A percentile compares a stretch with the other conserved stretches of the same genome.
These are phyloP conservation scores for Neurospora sp. DNA, from an alignment of 495 filamentous ascomycete genomes.

Conservation along the genomic window DNA sequence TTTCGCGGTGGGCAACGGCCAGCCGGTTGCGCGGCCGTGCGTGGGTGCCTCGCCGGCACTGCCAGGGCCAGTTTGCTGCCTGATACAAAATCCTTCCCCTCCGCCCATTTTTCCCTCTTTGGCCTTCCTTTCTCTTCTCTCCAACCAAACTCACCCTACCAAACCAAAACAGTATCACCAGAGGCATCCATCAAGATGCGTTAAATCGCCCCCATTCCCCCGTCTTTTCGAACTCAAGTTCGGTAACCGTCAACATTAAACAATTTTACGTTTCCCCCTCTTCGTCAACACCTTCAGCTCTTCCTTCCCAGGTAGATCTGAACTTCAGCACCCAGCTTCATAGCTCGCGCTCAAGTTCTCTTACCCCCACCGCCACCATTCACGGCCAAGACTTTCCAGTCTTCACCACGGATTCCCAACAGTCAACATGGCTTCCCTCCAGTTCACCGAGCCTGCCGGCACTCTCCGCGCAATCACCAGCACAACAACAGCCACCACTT, in stretches of 20 bases:
- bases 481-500: conserved; percentile 31
- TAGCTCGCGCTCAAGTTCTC: conserved; percentile 39
- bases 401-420: conserved; percentile 51
- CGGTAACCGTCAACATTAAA: conserved; percentile 34
- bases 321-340: conserved; percentile 40
- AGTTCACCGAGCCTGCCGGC: conserved; percentile 50
- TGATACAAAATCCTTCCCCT: conserved; percentile 23
- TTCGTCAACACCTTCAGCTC: conserved; percentile 35
- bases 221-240: conserved; percentile 9
- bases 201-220: conserved; percentile 20
- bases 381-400: conserved; percentile 40
- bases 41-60: neutral
- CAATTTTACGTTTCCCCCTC: conserved; percentile 29
- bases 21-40: neutral
- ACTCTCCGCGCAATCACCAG: conserved; percentile 41
- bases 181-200: conserved; percentile 30
- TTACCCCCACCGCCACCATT: conserved; percentile 40
- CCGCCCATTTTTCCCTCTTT: conserved; percentile 13
- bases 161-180: conserved; percentile 6
- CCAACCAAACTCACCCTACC: conserved; percentile 15
- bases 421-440: conserved; percentile 51
- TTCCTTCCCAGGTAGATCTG: conserved; percentile 45
- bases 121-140: conserved; percentile 12
- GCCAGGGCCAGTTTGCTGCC: conserved; percentile 19
- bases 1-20: neutral